phyloP scores from a whole-genome alignment of 805 yeast genomes.

The Kazachstania psychrophila region DNA sequence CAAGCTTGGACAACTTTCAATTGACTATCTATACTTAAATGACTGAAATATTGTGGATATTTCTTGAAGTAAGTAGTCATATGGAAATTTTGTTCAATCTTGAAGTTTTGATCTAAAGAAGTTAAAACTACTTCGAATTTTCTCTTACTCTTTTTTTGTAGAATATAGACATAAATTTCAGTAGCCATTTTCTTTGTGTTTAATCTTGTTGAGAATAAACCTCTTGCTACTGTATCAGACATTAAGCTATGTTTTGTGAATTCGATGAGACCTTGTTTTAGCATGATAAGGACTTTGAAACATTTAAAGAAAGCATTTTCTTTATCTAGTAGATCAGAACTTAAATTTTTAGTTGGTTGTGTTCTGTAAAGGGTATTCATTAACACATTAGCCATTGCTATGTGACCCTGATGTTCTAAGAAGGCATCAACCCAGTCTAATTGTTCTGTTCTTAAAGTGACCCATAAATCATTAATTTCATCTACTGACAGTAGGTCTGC shows the following conservation, averaged over 20 bases:
- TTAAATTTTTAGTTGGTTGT: conserved; percentile 20
- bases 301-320: conserved; percentile 75
- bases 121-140: conserved; percentile 37
- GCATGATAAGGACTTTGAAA: conserved; percentile 42
- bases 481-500: conserved; percentile 57
- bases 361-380: conserved; percentile 35
- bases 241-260: conserved; percentile 30
- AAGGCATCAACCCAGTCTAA: conserved; percentile 73
- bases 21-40: conserved; percentile 13
- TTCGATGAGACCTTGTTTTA: conserved; percentile 22
- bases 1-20: conserved; percentile 52
- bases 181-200: conserved; percentile 72
- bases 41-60: conserved; percentile 15
- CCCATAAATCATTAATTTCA: conserved; percentile 79
- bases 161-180: conserved; percentile 56
- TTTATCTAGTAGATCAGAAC: conserved; percentile 45
- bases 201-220: conserved; percentile 64
- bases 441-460: conserved; percentile 85
- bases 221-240: conserved; percentile 57
- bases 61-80: conserved; percentile 15
- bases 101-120: conserved; percentile 31
- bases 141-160: conserved; percentile 36
- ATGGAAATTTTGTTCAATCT: conserved; percentile 20
- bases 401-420: conserved; percentile 72
- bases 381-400: conserved; percentile 60